Percentiles rank a stretch among this genome's conserved stretches.
These are phyloP conservation scores for Allium fistulosum DNA, from an alignment of 106 monocot genomes.

Conservation along the genomic window DNA sequence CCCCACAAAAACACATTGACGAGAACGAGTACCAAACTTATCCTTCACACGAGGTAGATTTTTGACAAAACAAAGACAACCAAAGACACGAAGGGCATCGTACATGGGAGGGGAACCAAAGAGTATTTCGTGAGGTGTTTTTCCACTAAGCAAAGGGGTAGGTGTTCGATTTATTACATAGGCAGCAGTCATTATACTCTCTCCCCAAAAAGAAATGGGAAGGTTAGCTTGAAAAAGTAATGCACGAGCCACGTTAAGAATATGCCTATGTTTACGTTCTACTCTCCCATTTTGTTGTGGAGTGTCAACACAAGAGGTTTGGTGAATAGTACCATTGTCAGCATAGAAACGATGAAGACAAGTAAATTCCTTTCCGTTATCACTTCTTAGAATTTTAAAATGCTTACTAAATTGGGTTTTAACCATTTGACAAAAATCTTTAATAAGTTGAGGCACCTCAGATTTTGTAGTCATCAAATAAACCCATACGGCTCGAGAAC, in stretches of 20 bases:
- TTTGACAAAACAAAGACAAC: background rate
- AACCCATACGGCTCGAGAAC: background rate
- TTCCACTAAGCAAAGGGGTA: background rate
- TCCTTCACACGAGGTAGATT: background rate
- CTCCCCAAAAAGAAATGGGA: background rate
- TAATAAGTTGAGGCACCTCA: background rate
- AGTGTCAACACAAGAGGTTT: background rate
- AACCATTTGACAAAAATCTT: background rate
- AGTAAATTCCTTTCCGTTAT: constrained; percentile 1
- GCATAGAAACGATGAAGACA: background rate
- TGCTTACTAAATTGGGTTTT: background rate
- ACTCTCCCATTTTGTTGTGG: background rate
- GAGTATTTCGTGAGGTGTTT: background rate
- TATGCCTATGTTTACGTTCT: background rate
- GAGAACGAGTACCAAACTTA: background rate
- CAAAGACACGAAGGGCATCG: background rate
- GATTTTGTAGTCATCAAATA: background rate
- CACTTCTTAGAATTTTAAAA: background rate
- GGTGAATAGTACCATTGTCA: background rate
- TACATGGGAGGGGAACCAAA: background rate
- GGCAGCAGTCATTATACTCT: background rate
- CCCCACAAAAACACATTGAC: background rate
- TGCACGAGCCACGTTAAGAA: background rate
- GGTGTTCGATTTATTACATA: background rate
- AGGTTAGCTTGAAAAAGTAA: background rate